Percentiles rank a stretch among this genome's conserved stretches.
Conservation (phyloP, 768 basidiomycete genomes). For the Lyophyllum semitale region DNA sequence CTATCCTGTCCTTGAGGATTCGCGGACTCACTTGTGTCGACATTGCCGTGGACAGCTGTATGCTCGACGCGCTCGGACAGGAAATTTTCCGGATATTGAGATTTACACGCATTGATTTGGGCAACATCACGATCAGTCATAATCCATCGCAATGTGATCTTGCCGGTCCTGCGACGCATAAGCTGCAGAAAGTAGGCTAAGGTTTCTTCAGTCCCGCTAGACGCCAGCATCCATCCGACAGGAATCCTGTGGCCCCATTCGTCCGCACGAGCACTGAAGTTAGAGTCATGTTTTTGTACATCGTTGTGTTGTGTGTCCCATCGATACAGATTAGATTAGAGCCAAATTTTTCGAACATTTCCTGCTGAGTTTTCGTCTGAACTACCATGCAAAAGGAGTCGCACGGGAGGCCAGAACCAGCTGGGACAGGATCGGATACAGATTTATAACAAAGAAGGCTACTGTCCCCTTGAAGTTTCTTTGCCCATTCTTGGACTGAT, state of each 20-base stretch:
- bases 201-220: not conserved
- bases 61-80: no score
- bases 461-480: not conserved
- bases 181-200: not conserved
- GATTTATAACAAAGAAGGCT: not conserved
- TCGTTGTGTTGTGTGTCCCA: not conserved
- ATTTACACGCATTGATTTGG: not conserved
- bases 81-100: conserved; percentile 13
- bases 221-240: not conserved
- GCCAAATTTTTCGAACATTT: not conserved
- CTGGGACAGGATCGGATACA: not conserved
- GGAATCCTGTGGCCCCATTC: not conserved
- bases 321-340: not conserved
- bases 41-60: no score
- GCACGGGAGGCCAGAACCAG: not conserved
- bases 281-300: not conserved
- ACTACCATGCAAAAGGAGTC: not conserved
- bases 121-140: not conserved
- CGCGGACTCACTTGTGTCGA: no score
- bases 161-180: not conserved
- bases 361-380: not conserved
- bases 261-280: not conserved
- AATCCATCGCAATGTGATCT: not conserved
- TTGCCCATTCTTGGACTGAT: not conserved
- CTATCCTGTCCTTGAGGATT: no score